Conservation (phyloP, 768 basidiomycete genomes). For the Pisolithus sp. region DNA sequence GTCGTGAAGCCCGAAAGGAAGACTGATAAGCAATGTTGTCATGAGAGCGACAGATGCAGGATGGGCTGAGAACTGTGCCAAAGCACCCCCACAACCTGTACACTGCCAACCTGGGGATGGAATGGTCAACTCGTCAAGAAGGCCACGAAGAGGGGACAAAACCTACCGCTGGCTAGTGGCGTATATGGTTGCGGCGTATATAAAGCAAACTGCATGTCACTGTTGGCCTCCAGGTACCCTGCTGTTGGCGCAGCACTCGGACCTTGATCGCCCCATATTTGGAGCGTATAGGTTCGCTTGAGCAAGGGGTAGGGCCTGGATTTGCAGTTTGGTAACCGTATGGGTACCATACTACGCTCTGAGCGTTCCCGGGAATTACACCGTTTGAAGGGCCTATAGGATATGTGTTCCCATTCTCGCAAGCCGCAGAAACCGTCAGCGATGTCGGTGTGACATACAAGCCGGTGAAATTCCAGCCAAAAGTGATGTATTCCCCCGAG, state of each 20-base stretch:
- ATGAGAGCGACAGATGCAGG: constrained; percentile 28
- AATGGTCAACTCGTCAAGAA: not conserved
- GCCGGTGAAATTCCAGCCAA: constrained; percentile 71
- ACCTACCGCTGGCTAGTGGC: constrained; percentile 39
- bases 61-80: constrained; percentile 25
- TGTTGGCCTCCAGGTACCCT: constrained; percentile 50
- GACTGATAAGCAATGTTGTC: constrained; percentile 24
- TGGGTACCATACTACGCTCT: constrained; percentile 52
- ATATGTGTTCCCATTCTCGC: constrained; percentile 65
- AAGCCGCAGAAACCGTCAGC: constrained; percentile 59
- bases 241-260: constrained; percentile 40
- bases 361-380: constrained; percentile 45
- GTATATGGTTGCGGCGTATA: constrained; percentile 56
- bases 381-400: constrained; percentile 54
- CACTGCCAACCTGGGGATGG: constrained; percentile 23
- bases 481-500: constrained; percentile 46
- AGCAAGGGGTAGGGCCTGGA: constrained; percentile 49
- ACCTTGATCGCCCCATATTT: constrained; percentile 52
- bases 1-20: constrained; percentile 31
- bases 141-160: not conserved
- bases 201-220: constrained; percentile 50
- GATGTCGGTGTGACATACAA: constrained; percentile 44
- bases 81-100: constrained; percentile 23
- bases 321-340: constrained; percentile 47
- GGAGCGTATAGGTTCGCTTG: constrained; percentile 55